Conservation (phyloP, 768 basidiomycete genomes). For the Podaxis mareebaensis region DNA sequence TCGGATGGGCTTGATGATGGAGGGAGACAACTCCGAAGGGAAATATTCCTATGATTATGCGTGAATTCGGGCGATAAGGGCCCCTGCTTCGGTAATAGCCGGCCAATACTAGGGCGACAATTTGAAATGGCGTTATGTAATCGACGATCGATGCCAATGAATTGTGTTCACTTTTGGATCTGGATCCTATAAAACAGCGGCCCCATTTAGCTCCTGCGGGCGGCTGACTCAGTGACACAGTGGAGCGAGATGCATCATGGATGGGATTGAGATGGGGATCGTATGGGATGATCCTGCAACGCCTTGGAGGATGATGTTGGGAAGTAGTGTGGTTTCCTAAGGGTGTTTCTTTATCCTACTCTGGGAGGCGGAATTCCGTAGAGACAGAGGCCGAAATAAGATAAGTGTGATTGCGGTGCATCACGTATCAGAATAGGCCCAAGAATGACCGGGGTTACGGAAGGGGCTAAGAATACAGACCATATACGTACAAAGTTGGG, state of each 20-base stretch:
- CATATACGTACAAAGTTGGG: slow-evolving; percentile 10
- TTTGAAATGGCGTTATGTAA: slow-evolving; percentile 6
- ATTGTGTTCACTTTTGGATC: slow-evolving; percentile 2
- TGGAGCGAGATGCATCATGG: background rate
- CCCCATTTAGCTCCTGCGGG: background rate
- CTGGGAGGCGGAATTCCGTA: background rate
- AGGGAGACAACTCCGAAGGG: no score
- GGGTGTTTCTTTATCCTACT: background rate
- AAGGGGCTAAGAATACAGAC: background rate
- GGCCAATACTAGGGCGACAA: background rate
- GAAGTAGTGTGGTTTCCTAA: background rate
- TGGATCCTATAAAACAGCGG: slow-evolving; percentile 1
- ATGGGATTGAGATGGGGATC: background rate
- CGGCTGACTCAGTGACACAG: background rate
- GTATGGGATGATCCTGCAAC: no score
- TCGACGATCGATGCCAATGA: background rate
- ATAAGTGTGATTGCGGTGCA: background rate
- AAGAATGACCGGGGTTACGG: slow-evolving; percentile 12
- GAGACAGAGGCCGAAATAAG: background rate
- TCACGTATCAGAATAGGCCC: slow-evolving; percentile 6
- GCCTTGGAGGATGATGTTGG: background rate
- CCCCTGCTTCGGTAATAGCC: slow-evolving; percentile 12
- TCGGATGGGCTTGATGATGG: no score
- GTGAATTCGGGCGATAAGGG: background rate
- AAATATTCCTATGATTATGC: no score